A percentile compares a stretch with the other conserved stretches of the same genome.
These are phyloP conservation scores for Patellaria atrata DNA, from an alignment of 495 filamentous ascomycete genomes.

Conservation along the genomic window DNA sequence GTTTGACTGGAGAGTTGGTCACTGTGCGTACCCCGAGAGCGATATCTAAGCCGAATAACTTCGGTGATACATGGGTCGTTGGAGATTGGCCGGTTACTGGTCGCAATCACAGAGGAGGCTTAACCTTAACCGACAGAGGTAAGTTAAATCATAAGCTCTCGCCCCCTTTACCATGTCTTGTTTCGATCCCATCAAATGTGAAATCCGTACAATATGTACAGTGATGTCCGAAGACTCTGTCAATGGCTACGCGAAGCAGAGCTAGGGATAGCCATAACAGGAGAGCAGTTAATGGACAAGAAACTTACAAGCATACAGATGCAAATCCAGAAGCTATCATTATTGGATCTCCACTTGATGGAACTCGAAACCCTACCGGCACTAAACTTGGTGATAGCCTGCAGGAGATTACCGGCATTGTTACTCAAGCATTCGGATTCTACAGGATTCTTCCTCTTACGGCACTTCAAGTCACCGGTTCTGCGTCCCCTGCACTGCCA, in stretches of 20 bases:
- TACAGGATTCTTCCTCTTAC: conserved; percentile 45
- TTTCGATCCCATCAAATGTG: too few species aligned
- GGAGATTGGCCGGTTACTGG: conserved; percentile 41
- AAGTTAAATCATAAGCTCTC: too few species aligned
- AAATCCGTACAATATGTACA: too few species aligned
- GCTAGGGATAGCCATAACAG: too few species aligned
- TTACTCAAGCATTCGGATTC: conserved; percentile 43
- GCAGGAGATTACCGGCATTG: conserved; percentile 42
- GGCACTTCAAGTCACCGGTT: conserved; percentile 29
- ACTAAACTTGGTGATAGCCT: conserved; percentile 42
- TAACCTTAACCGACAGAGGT: conserved; percentile 33
- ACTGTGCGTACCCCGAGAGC: conserved; percentile 34
- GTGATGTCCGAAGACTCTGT: too few species aligned
- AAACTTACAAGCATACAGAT: conserved; percentile 24
- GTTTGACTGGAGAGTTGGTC: conserved; percentile 42
- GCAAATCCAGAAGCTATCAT: conserved; percentile 49
- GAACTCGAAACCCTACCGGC: conserved; percentile 37
- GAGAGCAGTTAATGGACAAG: background rate
- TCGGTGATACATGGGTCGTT: conserved; percentile 47
- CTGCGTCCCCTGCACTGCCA: conserved; percentile 23
- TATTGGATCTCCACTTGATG: conserved; percentile 44
- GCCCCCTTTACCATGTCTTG: too few species aligned
- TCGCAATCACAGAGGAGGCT: conserved; percentile 36
- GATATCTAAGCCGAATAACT: conserved; percentile 38
- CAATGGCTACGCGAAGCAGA: too few species aligned